Conservation (phyloP, 371 early-diverging fungal genomes). For the Haplosporangium sp. region DNA sequence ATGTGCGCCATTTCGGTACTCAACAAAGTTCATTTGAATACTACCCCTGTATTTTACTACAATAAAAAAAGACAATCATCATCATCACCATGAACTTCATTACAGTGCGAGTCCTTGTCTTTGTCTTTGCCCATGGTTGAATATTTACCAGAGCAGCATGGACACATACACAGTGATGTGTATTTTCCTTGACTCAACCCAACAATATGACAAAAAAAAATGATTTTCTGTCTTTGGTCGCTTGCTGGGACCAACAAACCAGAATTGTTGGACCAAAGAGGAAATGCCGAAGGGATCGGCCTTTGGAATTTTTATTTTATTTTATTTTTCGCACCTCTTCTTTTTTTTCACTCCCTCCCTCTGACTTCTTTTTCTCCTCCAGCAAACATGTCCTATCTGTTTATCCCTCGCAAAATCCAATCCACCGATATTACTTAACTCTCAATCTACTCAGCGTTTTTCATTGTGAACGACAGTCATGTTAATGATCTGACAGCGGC, state of each 20-base stretch:
- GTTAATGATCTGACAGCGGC: too few relatives aligned
- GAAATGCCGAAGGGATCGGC: conserved; percentile 42
- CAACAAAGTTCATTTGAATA: conserved; percentile 6
- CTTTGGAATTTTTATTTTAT: conserved; percentile 3
- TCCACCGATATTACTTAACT: too few relatives aligned
- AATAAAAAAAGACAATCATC: too few relatives aligned
- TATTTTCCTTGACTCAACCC: not conserved
- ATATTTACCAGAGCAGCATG: not conserved
- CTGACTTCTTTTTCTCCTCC: not conserved
- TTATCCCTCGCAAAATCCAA: not conserved
- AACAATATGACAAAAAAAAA: not conserved
- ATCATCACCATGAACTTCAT: too few relatives aligned
- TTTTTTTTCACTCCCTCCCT: not conserved
- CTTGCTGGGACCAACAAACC: conserved; percentile 19
- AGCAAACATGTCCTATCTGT: not conserved
- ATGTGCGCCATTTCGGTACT: not conserved
- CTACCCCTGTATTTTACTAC: not conserved
- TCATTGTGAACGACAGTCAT: not conserved
- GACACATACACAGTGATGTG: too few relatives aligned
- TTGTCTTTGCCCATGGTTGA: not conserved
- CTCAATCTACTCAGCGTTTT: too few relatives aligned
- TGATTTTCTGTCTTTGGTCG: not conserved
- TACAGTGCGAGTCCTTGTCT: too few relatives aligned
- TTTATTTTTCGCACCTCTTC: not conserved
- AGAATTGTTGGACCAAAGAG: conserved; percentile 49